phyloP scores from a whole-genome alignment of 163 green algal species.

The Volvox carteri region DNA sequence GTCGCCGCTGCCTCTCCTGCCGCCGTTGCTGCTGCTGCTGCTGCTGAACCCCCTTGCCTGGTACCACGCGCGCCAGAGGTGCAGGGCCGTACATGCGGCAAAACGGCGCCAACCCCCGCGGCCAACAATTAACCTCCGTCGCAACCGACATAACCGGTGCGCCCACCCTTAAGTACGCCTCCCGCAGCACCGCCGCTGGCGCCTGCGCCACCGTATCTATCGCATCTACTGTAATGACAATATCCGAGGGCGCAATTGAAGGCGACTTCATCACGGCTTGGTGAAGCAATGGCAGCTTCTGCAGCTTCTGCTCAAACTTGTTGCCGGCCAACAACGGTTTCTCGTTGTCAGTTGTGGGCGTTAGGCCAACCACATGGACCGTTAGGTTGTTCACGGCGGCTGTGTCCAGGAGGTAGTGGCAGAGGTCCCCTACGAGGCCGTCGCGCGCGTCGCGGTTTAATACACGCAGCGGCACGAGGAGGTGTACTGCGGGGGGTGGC shows the following conservation, averaged over 20 bases:
- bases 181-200: neutral
- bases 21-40: neutral
- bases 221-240: neutral
- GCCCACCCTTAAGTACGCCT: neutral
- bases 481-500: neutral
- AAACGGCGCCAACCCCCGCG: neutral
- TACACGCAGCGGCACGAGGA: neutral
- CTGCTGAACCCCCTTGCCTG: neutral
- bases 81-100: neutral
- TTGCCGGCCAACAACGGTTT: neutral
- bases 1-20: neutral
- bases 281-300: no score
- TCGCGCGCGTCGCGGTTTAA: neutral
- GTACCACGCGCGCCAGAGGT: neutral
- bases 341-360: neutral
- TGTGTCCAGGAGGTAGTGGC: conserved; percentile 19
- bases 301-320: neutral
- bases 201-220: neutral
- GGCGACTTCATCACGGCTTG: neutral
- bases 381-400: neutral
- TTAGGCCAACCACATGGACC: conserved; percentile 1
- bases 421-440: neutral
- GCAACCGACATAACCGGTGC: neutral
- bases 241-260: neutral
- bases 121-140: conserved; percentile 8